phyloP scores from a whole-genome alignment of 257 asterid species.

The Solanum commersonii region DNA sequence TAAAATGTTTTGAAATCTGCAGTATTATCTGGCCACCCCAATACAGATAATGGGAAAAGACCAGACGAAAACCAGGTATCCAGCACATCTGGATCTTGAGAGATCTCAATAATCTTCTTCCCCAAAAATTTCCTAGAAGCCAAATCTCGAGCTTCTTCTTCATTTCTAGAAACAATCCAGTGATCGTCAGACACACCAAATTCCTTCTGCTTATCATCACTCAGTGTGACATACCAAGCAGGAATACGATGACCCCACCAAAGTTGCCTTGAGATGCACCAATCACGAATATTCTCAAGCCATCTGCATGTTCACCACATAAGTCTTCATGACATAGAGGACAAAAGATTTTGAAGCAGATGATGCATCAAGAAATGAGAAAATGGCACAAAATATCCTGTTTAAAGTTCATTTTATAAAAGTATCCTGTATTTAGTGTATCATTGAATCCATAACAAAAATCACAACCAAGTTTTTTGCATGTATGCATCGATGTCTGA shows the following conservation, averaged over 20 bases:
- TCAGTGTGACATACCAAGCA: conserved; percentile 79
- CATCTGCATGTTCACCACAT: conserved; percentile 46
- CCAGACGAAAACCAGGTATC: conserved; percentile 99
- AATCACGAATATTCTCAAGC: conserved; percentile 95
- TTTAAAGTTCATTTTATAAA: background rate
- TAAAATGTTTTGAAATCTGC: conserved; percentile 67
- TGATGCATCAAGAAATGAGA: background rate
- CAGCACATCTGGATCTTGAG: conserved; percentile 87
- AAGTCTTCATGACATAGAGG: background rate
- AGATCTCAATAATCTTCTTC: conserved; percentile 45
- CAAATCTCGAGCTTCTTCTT: conserved; percentile 56
- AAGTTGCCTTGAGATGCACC: conserved; percentile 98
- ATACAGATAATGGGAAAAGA: conserved; percentile 73
- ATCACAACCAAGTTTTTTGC: background rate
- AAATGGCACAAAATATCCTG: background rate
- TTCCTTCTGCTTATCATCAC: conserved; percentile 64
- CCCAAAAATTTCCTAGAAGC: conserved; percentile 50
- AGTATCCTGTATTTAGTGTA: background rate
- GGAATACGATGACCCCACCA: conserved; percentile 99
- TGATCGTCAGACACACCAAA: conserved; percentile 50
- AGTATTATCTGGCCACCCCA: conserved; percentile 97
- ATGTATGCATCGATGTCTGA: background rate
- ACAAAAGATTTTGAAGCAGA: background rate
- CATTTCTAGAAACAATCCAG: conserved; percentile 84
- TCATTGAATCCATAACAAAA: background rate